phyloP scores from a whole-genome alignment of 106 monocot species.

The Acanthochlamys bracteata region DNA sequence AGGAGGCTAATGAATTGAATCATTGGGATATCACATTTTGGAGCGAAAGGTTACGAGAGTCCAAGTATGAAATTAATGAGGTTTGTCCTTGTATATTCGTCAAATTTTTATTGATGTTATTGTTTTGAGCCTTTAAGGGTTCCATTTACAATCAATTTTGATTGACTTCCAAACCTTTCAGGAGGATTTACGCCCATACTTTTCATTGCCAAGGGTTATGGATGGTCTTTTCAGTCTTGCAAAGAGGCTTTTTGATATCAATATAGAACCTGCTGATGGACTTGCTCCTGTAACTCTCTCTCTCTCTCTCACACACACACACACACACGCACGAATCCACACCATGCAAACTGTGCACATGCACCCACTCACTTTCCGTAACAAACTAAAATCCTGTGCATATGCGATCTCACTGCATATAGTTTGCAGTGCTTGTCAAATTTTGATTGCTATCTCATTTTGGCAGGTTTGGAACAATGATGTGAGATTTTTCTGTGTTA shows the following conservation, averaged over 20 bases:
- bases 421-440: not conserved
- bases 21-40: constrained; percentile 92
- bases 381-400: not conserved
- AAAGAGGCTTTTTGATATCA: constrained; percentile 77
- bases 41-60: constrained; percentile 93
- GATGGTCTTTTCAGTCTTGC: constrained; percentile 93
- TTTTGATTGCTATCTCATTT: constrained; percentile 4
- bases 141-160: not conserved
- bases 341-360: not conserved
- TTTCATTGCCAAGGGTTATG: constrained; percentile 91
- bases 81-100: constrained; percentile 17
- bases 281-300: constrained; percentile 54
- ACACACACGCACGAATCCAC: not conserved
- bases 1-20: constrained; percentile 69
- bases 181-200: constrained; percentile 96
- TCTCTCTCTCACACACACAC: not conserved
- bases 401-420: not conserved
- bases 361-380: not conserved
- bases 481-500: constrained; percentile 87
- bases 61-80: constrained; percentile 97
- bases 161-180: constrained; percentile 12
- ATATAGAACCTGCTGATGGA: constrained; percentile 86
- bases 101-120: not conserved
- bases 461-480: constrained; percentile 82
- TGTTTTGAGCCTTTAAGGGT: not conserved